Evolutionary conservation across 805 yeast genomes (phyloP), one percentile per base, ranked within the genome.

Genomic region (Kodamaea leandrae): DNA sequence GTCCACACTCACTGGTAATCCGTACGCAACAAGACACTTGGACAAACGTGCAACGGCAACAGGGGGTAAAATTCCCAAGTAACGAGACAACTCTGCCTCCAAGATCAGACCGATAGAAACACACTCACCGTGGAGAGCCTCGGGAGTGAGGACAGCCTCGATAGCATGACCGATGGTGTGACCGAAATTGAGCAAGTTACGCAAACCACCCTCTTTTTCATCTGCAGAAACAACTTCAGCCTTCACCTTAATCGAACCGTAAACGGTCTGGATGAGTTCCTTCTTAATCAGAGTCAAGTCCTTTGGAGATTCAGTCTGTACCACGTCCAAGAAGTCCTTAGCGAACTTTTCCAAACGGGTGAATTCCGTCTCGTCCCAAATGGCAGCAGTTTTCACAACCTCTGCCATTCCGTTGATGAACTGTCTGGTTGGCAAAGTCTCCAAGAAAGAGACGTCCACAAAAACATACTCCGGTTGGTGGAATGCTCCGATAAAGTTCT

Each of bases 321-420:
- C 82, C n/a, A 83, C 80, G 21, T 77, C 68, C 45, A 87, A 72
- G 58, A 93, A 90, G 9, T 63, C 60, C 29, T 77, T 74, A 20
- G 96, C 82, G 57, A 88, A 80, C 23, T 71, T 64, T 63, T 93
- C 99, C 45, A 93, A 76, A 50, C 98, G 74, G 30, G 82, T 69
- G 61, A 93, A 93, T 58, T 93, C 99, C 0, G 57, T 71, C 48
- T 86, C 96, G 60, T 90, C 83, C 98, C 98, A 93, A 56, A 93
- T 90, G 18, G 97, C 96, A 15, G 98, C 98, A 12, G 99, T 93
- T 66, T 93, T 93, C 53, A 93, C 83, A 36, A 93, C 96, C 66
- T 93, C 99, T 4, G 96, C 96, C 90, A 93, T 93, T 46, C 99
- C 99, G 58, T 93, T 93, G 54, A 93, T 86, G 62, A 93, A 88